A percentile compares a stretch with the other conserved stretches of the same genome.
These are phyloP conservation scores for Phylloporus sp. DNA, from an alignment of 768 basidiomycete species.

Conservation along the genomic window DNA sequence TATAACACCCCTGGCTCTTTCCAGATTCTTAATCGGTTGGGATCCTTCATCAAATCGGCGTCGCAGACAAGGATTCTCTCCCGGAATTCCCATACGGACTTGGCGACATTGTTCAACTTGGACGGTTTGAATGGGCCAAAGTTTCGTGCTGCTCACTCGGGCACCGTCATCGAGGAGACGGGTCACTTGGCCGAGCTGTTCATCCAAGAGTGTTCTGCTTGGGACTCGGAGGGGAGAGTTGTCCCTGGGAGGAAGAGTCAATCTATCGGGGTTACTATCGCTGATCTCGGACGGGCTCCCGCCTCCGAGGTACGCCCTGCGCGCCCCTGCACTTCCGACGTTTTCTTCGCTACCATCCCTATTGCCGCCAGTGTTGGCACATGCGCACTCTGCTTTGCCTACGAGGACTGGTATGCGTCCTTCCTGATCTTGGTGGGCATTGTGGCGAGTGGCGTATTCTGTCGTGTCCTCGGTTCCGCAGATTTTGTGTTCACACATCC, in stretches of 20 bases:
- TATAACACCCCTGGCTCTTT: background rate
- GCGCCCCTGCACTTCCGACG: background rate
- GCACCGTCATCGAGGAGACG: background rate
- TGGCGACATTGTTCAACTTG: background rate
- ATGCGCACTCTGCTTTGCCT: slow-evolving; percentile 16
- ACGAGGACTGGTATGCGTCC: slow-evolving; percentile 26
- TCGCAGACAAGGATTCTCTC: background rate
- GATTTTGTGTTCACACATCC: slow-evolving; percentile 19
- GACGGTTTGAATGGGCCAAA: background rate
- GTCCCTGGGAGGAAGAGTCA: slow-evolving; percentile 9
- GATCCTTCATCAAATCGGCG: background rate
- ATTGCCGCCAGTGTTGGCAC: slow-evolving; percentile 19
- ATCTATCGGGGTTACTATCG: slow-evolving; percentile 5
- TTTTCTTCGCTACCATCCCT: slow-evolving; percentile 15
- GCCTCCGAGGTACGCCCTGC: slow-evolving; percentile 5
- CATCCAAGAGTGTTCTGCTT: background rate
- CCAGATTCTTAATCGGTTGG: background rate
- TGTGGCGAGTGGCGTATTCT: slow-evolving; percentile 25
- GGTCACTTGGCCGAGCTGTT: background rate
- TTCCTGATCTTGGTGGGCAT: slow-evolving; percentile 28
- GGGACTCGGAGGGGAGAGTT: slow-evolving; percentile 5
- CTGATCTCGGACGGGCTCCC: slow-evolving; percentile 8
- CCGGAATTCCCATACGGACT: background rate
- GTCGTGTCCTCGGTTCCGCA: slow-evolving; percentile 23
- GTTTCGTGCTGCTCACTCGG: background rate